Conservation (phyloP, 2,329 filamentous ascomycete genomes). For the Aspergillus sp. region DNA sequence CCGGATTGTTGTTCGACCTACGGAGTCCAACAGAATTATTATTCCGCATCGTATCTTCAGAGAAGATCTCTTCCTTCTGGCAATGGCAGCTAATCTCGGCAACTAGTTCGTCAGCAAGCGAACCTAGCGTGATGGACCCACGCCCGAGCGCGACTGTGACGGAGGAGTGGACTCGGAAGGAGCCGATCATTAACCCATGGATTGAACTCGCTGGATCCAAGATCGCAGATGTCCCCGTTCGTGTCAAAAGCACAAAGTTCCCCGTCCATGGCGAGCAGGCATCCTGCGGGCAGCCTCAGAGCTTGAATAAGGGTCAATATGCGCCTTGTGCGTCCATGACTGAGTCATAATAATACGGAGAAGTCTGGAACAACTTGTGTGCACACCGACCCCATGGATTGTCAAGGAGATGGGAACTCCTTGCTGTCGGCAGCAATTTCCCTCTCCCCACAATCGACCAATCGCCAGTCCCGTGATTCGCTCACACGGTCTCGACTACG, state of each 20-base stretch:
- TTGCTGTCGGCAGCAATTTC: background rate
- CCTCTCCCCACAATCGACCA: background rate
- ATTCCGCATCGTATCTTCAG: no score
- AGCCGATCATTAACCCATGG: conserved; percentile 14
- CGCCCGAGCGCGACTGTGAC: conserved; percentile 2
- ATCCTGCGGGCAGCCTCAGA: background rate
- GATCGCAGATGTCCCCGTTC: background rate
- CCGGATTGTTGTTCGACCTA: background rate
- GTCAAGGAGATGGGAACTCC: background rate
- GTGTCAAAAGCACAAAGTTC: background rate
- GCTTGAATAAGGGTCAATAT: background rate
- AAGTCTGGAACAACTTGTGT: no score
- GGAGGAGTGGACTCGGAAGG: conserved; percentile 5
- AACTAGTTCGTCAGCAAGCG: conserved; percentile 3
- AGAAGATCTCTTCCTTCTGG: background rate
- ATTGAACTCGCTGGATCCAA: background rate
- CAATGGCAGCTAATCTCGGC: background rate
- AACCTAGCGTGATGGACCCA: conserved; percentile 5
- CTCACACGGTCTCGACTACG: background rate
- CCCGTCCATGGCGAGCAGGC: background rate
- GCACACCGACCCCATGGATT: no score
- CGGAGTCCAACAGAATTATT: background rate
- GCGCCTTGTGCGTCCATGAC: background rate
- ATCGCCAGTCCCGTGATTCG: background rate
- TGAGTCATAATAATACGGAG: no score